Conservation (phyloP, 768 basidiomycete genomes). For the Rhizopogon roseolus region DNA sequence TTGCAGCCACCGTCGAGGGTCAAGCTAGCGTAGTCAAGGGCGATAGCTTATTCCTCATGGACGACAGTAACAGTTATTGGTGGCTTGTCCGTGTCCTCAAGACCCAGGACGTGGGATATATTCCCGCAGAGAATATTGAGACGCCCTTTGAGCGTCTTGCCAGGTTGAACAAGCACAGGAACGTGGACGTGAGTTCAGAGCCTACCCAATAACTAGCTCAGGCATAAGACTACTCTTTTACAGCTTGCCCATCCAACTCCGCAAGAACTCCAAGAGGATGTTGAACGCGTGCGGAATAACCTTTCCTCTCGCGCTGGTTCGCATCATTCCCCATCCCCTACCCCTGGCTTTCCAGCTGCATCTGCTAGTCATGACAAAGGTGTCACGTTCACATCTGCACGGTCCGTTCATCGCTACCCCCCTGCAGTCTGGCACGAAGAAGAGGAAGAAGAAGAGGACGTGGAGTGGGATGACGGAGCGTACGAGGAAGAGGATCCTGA, state of each 20-base stretch:
- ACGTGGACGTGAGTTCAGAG: conserved; percentile 76
- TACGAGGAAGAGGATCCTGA: conserved; percentile 69
- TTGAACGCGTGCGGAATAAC: conserved; percentile 51
- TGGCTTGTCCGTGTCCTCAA: conserved; percentile 99
- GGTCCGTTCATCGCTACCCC: conserved; percentile 69
- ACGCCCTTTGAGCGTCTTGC: conserved; percentile 97
- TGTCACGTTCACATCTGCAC: conserved; percentile 70
- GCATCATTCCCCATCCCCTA: conserved; percentile 44
- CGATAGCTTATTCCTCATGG: conserved; percentile 92
- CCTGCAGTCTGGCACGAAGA: conserved; percentile 83
- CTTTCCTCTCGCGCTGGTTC: conserved; percentile 44
- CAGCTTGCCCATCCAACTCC: conserved; percentile 31
- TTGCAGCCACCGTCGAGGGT: conserved; percentile 96
- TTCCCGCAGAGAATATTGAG: conserved; percentile 98
- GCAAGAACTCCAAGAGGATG: conserved; percentile 53
- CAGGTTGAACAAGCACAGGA: conserved; percentile 92
- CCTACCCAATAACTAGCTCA: background rate
- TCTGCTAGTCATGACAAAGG: conserved; percentile 29
- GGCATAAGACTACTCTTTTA: background rate
- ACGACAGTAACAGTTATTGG: conserved; percentile 99
- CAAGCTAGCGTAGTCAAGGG: conserved; percentile 99
- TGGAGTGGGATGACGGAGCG: conserved; percentile 57
- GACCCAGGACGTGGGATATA: conserved; percentile 98
- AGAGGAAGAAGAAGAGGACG: conserved; percentile 51
- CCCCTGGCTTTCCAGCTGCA: conserved; percentile 31